Percentiles rank a stretch among this genome's conserved stretches.
phyloP scores from a whole-genome alignment of 2,329 filamentous ascomycete species.

The Chaetomiaceae sp. region DNA sequence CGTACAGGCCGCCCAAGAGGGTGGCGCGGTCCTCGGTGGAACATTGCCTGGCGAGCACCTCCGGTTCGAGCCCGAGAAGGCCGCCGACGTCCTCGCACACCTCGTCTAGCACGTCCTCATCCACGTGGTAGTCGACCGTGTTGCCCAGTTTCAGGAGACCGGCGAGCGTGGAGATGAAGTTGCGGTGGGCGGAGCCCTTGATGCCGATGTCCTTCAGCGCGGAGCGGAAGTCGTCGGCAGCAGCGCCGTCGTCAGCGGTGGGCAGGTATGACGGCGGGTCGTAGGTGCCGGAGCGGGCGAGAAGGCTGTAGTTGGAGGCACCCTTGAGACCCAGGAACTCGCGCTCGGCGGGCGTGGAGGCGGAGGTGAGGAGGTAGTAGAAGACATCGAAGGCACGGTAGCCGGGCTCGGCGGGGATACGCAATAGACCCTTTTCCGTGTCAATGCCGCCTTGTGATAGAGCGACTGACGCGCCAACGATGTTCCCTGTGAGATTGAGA shows the following conservation, averaged over 20 bases:
- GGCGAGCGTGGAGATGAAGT: conserved; percentile 78
- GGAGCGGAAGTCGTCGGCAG: conserved; percentile 85
- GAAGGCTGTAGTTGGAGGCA: conserved; percentile 68
- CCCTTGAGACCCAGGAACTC: conserved; percentile 80
- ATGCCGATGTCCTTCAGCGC: conserved; percentile 89
- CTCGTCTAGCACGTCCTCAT: conserved; percentile 76
- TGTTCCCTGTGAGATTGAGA: conserved; percentile 70
- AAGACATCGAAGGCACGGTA: conserved; percentile 96
- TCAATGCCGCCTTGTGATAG: conserved; percentile 86
- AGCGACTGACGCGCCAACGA: conserved; percentile 68
- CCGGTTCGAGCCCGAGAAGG: conserved; percentile 79
- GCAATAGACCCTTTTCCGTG: conserved; percentile 70
- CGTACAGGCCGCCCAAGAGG: conserved; percentile 81
- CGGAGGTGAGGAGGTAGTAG: conserved; percentile 91
- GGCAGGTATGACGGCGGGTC: conserved; percentile 81
- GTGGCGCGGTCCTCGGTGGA: conserved; percentile 78
- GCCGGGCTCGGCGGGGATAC: conserved; percentile 71
- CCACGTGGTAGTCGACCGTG: conserved; percentile 75
- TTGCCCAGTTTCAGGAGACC: conserved; percentile 89
- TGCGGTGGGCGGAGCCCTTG: conserved; percentile 75
- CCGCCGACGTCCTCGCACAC: conserved; percentile 86
- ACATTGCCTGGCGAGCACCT: conserved; percentile 70
- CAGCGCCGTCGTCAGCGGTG: conserved; percentile 84
- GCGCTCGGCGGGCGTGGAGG: conserved; percentile 79
- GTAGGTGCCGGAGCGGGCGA: conserved; percentile 81